Evolutionary conservation across 2,329 filamentous ascomycete genomes (phyloP).

Genomic region (Fusarium phyllophilum): DNA sequence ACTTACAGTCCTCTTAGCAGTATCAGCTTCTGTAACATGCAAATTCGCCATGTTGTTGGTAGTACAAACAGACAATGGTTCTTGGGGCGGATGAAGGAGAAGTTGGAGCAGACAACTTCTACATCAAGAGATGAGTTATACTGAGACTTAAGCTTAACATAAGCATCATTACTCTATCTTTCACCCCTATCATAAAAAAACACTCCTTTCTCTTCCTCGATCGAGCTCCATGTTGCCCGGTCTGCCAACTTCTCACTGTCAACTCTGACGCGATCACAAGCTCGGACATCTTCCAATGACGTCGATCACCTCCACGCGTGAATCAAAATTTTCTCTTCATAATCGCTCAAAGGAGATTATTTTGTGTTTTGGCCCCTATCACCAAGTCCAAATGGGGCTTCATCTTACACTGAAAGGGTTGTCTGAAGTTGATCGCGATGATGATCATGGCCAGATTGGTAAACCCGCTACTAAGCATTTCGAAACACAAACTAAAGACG

Average conservation of each 20-base stretch:
- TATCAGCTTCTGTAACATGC: not conserved
- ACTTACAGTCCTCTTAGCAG: not conserved
- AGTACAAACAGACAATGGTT: not conserved
- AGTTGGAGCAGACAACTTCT: not conserved
- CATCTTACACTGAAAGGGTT: not conserved
- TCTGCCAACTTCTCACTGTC: not conserved
- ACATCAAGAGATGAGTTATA: not conserved
- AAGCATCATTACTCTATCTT: not conserved
- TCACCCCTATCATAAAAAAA: not conserved
- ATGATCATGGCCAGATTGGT: not conserved
- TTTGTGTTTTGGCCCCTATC: not conserved
- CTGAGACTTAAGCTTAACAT: not conserved
- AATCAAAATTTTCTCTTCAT: not conserved
- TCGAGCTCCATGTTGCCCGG: not conserved
- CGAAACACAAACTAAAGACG: not conserved
- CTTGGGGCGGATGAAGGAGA: not conserved
- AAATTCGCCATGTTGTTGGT: constrained; percentile 1
- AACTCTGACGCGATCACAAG: constrained; percentile 1
- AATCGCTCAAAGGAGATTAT: not conserved
- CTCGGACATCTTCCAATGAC: not conserved
- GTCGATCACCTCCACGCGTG: not conserved
- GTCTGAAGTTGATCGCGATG: not conserved
- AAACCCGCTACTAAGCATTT: not conserved
- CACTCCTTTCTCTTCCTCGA: not conserved
- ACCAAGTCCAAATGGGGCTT: not conserved